Evolutionary conservation across 139 green algal genomes (phyloP), one percentile per base, ranked within the genome.

Genomic region (Ostreobium quekettii): DNA sequence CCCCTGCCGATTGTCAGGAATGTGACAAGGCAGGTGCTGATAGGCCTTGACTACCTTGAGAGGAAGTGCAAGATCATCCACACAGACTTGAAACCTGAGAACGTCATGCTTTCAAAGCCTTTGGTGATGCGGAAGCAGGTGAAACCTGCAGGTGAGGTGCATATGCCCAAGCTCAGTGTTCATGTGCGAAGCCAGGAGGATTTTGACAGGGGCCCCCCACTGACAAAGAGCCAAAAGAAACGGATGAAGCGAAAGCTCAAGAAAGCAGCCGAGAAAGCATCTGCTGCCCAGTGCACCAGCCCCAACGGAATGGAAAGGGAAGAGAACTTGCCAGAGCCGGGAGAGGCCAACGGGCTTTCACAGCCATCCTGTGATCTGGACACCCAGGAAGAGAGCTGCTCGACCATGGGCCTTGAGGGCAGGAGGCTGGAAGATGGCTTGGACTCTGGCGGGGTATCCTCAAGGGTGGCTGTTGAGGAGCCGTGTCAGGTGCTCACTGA

Each of bases 11-110:
- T 91, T 2, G 94, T 98, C 19, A 81, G 78, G 47, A 83, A 89
- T 53, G 70, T 98, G 6, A 71, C 85, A 0, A 74, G 74, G 28
- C 87, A 96, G 75, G 86, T 96, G 61, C 83, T 98, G 31, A 70
- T 88, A 28, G 93, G 76, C 0, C 79, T 99, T 29, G 89, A 98
- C 76, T 97, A 96, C 80, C 73, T 98, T 37, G 92, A 98, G 77
- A 78, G 85, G 76, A 84, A 38, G 5, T 47, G 8, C 39, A 46
- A 48, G 26, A 96, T 98, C 74, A 96, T 98, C 63, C 92, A 98
- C 82, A 97, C 91, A 0, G 92, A 98, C 77, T 78, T 98, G 56
- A 98, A 98, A 78, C 90, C 91, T 3, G 92, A 98, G 79, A 98
- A 98, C 61, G 88, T 98, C 32, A 93, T 98, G 87, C 83, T 98